Evolutionary conservation across 805 yeast species (phyloP).

Genomic region (Scheffersomyces amazonensis): DNA sequence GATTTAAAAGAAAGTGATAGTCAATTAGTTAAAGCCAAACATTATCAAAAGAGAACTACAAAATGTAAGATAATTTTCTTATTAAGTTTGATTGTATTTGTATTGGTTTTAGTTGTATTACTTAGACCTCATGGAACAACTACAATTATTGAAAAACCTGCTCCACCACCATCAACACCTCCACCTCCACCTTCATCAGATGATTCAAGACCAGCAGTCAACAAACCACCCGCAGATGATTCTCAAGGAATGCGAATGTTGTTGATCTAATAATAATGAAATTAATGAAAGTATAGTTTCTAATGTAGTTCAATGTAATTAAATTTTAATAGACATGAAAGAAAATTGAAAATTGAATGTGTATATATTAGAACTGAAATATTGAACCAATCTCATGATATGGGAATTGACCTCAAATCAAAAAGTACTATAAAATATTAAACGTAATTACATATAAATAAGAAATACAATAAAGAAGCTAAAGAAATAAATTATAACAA

Average conservation of each 20-base stretch:
- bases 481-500: neutral
- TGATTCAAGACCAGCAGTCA: constrained; percentile 1
- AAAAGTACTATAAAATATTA: neutral
- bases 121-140: constrained; percentile 51
- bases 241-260: too few relatives aligned
- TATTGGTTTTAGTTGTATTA: constrained; percentile 66
- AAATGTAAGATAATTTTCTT: constrained; percentile 86
- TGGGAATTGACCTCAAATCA: too few relatives aligned
- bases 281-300: neutral
- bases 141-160: constrained; percentile 10
- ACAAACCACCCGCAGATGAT: neutral
- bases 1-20: constrained; percentile 75
- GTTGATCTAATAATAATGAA: neutral
- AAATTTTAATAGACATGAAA: too few relatives aligned
- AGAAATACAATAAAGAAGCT: neutral
- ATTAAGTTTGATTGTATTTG: constrained; percentile 65
- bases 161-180: constrained; percentile 13
- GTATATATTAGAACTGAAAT: neutral
- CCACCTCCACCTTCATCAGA: neutral
- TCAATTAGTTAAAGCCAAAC: constrained; percentile 72
- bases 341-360: neutral
- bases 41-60: constrained; percentile 82
- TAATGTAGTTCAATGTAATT: too few relatives aligned
- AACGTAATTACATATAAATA: neutral
- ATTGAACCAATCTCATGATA: too few relatives aligned